Percentiles rank a stretch among this genome's conserved stretches.
Evolutionary conservation across 2,329 filamentous ascomycete genomes (phyloP).

Genomic region (Fusarium napiforme): DNA sequence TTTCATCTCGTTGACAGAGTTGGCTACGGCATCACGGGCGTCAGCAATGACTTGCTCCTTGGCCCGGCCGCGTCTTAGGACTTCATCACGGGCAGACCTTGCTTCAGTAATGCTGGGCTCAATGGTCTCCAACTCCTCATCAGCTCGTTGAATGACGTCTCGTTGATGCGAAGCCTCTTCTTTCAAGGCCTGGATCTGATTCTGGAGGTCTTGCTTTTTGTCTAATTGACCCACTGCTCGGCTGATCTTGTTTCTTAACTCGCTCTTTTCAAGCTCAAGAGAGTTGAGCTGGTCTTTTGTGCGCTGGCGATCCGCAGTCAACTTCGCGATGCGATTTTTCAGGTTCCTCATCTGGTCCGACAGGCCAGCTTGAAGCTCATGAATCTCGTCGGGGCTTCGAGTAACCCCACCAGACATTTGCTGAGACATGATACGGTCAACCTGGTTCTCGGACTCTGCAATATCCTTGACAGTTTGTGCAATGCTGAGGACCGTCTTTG

Average conservation of each 20-base stretch:
- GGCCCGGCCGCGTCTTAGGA: slow-evolving; percentile 74
- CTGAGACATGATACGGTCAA: slow-evolving; percentile 78
- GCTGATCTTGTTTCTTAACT: slow-evolving; percentile 77
- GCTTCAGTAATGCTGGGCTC: slow-evolving; percentile 81
- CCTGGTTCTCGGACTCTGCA: slow-evolving; percentile 75
- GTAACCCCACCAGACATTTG: slow-evolving; percentile 74
- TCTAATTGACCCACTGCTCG: slow-evolving; percentile 79
- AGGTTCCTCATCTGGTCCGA: slow-evolving; percentile 73
- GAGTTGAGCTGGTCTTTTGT: slow-evolving; percentile 73
- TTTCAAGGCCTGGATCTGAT: slow-evolving; percentile 79
- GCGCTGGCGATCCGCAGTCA: slow-evolving; percentile 77
- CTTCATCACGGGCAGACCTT: slow-evolving; percentile 80
- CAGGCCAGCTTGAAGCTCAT: slow-evolving; percentile 75
- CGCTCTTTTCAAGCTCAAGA: slow-evolving; percentile 81
- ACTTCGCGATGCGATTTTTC: slow-evolving; percentile 72
- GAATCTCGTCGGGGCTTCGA: slow-evolving; percentile 84
- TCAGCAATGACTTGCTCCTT: slow-evolving; percentile 79
- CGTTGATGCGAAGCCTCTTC: slow-evolving; percentile 75
- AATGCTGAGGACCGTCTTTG: slow-evolving; percentile 81
- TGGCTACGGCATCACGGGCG: slow-evolving; percentile 76
- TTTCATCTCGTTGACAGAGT: slow-evolving; percentile 80
- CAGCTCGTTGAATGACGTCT: slow-evolving; percentile 74
- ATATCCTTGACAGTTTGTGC: slow-evolving; percentile 78
- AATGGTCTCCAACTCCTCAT: slow-evolving; percentile 78
- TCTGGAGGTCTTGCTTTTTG: slow-evolving; percentile 77